Evolutionary conservation across 2,329 filamentous ascomycete species (phyloP), one percentile per base, ranked within the genome.

Genomic region (Aspergillus nomiae): DNA sequence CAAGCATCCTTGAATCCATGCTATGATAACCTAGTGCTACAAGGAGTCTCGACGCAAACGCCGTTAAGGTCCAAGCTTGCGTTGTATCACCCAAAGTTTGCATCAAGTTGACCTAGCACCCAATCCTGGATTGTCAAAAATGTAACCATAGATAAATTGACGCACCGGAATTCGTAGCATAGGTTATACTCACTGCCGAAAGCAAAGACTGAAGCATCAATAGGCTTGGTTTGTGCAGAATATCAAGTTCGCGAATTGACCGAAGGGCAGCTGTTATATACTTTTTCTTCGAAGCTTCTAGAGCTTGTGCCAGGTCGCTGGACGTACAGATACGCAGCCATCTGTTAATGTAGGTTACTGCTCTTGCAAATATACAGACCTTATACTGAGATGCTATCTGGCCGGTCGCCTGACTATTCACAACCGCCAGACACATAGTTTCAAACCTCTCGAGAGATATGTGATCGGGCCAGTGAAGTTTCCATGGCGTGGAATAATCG

Each of bases 21-120:
- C 32, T 46, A n/a, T 57, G 55, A 21, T 57, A 57, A 6, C 55
- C 55, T 41, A 57, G n/a, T 14, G 55, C 55, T 11, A 57, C 55
- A 28, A 57, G n/a, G n/a, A 57, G 11, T 24, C 55, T 30, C 30
- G 55, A 57, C 4, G 38, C 55, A 26, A 46, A 57, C 5, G 55
- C 41, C 41, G 55, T 57, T 4, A 57, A 36, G 16, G 41, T 57
- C 55, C 55, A 57, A 16, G 55, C 55, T 34, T 57, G 55, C 32
- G 36, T 32, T 12, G 55, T 45, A 46, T 57, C 55, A 9, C 55
- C 55, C 7, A 57, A 21, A 12, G 30, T 21, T 30, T 57, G 55
- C n/a, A 57, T 43, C 16, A 57, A 10, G 26, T 50, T 50, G 26
- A 30, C 46, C 46, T 50, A 30, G 46, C 5, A 26, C 10, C 3